Conservation (phyloP, 805 yeast species). For the Candida coquimbonensis region DNA sequence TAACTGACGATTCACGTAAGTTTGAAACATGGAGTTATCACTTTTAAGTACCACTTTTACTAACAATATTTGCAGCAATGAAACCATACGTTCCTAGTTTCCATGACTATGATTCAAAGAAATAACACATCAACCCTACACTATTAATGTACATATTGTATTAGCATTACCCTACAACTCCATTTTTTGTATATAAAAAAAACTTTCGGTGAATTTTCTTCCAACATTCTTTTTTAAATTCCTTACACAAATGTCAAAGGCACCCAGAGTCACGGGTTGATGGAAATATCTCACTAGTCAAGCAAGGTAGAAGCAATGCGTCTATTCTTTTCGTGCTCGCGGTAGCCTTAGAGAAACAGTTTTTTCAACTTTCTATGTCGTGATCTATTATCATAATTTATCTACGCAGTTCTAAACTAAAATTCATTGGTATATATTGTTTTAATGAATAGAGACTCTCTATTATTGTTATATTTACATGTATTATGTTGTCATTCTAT, state of each 20-base stretch:
- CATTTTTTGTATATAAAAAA: background rate
- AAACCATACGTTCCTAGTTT: constrained; percentile 50
- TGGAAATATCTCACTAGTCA: constrained; percentile 25
- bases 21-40: background rate
- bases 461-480: too few species aligned
- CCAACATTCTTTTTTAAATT: background rate
- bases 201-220: background rate
- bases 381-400: constrained; percentile 30
- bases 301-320: constrained; percentile 19
- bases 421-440: constrained; percentile 26
- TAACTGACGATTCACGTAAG: constrained; percentile 39
- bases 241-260: constrained; percentile 33
- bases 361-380: constrained; percentile 48
- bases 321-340: constrained; percentile 73
- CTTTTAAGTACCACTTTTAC: background rate
- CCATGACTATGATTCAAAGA: constrained; percentile 49
- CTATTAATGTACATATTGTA: background rate
- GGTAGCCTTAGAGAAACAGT: constrained; percentile 69
- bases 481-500: background rate
- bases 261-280: constrained; percentile 65
- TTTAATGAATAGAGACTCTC: too few species aligned
- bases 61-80: constrained; percentile 23
- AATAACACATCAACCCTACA: constrained; percentile 10
- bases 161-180: background rate
- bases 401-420: constrained; percentile 74